Evolutionary conservation across 163 green algal genomes (phyloP), one percentile per base, ranked within the genome.

Genomic region (Volvox carteri): DNA sequence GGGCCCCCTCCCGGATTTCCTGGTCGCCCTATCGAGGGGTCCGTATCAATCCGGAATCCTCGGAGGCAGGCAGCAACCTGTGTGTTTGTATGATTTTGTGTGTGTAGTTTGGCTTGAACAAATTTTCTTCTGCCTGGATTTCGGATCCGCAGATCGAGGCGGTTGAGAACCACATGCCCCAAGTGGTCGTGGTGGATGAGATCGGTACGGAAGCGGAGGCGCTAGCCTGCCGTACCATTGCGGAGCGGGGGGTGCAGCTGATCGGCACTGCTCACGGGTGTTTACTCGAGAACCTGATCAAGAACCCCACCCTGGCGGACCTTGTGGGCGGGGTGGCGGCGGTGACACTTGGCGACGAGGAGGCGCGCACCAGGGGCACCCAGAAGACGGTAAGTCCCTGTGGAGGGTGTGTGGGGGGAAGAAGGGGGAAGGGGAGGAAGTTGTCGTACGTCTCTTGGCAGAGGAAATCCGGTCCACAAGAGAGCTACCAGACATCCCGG

Each of bases 131-230:
- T 35, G 60, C 60, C 9, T 33, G 18, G 35, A 60, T 60, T 16
- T 60, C 50, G 14, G 50, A 60, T 60, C 14, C 30, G 60, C 86
- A 94, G 97, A 97, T 99, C 41, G 97, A 99, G 93, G 97, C 97
- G 0, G 97, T 99, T 50, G 97, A 99, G 90, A 99, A 99, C 91
- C 97, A 99, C 95, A 99, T 98, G 96, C 97, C 97, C 4, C 88
- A 98, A 88, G 90, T 93, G 33, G 87, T 94, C 37, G 89, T 93
- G 19, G 90, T 99, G 30, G 97, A 99, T 65, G 97, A 99, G 92
- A 99, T 99, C 41, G 97, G 97, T 60, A 99, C 95, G 1, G 96
- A 99, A 74, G 96, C 93, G 0, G 97, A 99, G 93, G 95, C 96
- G 25, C 54, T 96, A 44, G 97, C 97, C 39, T 97, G 95, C 48